Base-by-base conservation (phyloP, 2,329 filamentous ascomycete genomes). In the Diaporthe humulicola region DNA sequence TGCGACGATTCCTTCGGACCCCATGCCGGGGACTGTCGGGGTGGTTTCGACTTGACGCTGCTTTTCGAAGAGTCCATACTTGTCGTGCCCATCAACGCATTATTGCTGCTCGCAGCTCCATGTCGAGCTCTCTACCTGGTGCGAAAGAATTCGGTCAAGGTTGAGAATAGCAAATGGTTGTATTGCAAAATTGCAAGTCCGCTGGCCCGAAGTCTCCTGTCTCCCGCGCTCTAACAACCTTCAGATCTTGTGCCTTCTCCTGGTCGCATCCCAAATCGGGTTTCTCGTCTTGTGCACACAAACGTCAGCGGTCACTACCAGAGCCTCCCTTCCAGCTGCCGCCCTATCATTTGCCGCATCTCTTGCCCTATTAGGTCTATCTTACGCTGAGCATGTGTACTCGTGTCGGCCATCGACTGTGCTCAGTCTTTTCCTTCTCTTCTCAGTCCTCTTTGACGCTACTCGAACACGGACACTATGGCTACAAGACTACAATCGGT, bases 381-480 rank as follows among this genome's bases (percentile, higher is more conserved):
- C 36, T 7, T 61, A 61, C 15, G 38, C 58, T 22, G 58, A 61
- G 36, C 58, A 61, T 42, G 58, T 61, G n/a, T 61, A 61, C 15
- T 42, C 58, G 3, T 61, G 12, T 7, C 58, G 58, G 36, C 58
- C 58, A n/a, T 61, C 58, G 8, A 61, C 58, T 8, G 15, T 61
- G n/a, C 25, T 61, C 58, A 61, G 28, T 42, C 22, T 42, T 61
- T 61, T 61, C n/a, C 38, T 61, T 14, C 58, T 61, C 14, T 42
- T 61, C 38, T 61, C 58, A 1, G 19, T 42, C 38, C 58, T 61
- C n/a, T 61, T 61, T 42, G 58, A 61, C 25, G 58, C 58, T 42
- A 61, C 58, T 19, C 58, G 38, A 25, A 28, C 58, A 15, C 58
- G 58, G 58, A 61, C 58, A 61, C 38, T 61, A 61, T 61, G 58